Evolutionary conservation across 345 rosid genomes (phyloP).

Genomic region (Heritiera littoralis): DNA sequence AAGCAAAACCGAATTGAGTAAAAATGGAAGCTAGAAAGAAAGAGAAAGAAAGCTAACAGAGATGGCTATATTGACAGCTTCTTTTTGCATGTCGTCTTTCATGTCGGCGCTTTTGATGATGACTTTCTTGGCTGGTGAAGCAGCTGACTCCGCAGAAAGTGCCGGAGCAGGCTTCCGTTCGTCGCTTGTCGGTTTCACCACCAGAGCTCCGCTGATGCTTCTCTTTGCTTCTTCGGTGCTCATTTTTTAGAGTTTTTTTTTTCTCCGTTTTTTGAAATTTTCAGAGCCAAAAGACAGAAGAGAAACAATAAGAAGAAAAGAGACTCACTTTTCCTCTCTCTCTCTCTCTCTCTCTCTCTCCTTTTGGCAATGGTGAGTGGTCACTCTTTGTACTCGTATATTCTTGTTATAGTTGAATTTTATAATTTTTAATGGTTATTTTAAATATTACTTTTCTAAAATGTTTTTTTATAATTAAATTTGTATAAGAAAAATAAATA

Average conservation of each 20-base stretch:
- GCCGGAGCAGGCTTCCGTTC: constrained; percentile 54
- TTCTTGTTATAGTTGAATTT: background rate
- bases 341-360: background rate
- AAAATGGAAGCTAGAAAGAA: constrained; percentile 9
- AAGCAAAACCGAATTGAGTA: background rate
- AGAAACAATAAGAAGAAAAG: background rate
- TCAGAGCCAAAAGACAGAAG: background rate
- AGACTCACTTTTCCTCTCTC: background rate
- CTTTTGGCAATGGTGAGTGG: background rate
- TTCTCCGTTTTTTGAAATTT: background rate
- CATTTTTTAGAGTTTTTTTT: constrained; percentile 28
- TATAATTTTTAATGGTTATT: background rate
- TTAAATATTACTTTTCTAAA: too few relatives aligned
- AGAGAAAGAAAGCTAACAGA: constrained; percentile 43
- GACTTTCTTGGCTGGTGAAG: constrained; percentile 53
- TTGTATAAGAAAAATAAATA: too few relatives aligned
- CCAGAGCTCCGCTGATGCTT: constrained; percentile 48
- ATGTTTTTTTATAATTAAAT: too few relatives aligned
- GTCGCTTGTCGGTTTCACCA: constrained; percentile 48
- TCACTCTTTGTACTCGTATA: background rate
- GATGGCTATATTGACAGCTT: constrained; percentile 79
- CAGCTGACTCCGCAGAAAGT: constrained; percentile 25
- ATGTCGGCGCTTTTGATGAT: constrained; percentile 91
- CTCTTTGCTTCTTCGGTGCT: constrained; percentile 56
- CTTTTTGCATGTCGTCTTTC: constrained; percentile 94